These are phyloP conservation scores for Pseudopithomyces maydicus DNA, from an alignment of 2,329 filamentous ascomycete genomes.

Conservation along the genomic window DNA sequence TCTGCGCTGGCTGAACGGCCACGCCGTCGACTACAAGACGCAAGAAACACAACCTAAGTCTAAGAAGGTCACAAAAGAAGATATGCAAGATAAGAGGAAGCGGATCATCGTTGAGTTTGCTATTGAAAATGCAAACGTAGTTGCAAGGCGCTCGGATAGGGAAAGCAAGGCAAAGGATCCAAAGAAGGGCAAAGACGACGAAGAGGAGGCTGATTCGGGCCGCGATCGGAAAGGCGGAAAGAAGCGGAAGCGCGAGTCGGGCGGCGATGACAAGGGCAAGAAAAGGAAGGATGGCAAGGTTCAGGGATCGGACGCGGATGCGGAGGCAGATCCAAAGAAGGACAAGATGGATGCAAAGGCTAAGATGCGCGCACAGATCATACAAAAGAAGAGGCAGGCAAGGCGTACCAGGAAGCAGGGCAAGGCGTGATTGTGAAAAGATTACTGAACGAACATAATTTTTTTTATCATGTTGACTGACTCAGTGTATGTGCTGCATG, in stretches of 20 bases:
- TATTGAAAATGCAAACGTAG: constrained; percentile 96
- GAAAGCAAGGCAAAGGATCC: constrained; percentile 62
- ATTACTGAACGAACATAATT: too few relatives aligned
- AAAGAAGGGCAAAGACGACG: constrained; percentile 19
- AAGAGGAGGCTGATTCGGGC: constrained; percentile 21
- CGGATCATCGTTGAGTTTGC: constrained; percentile 94
- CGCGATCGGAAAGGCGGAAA: constrained; percentile 23
- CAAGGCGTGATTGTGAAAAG: constrained; percentile 46
- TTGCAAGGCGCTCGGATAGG: constrained; percentile 73
- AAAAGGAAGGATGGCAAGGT: constrained; percentile 20
- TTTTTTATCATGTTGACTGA: too few relatives aligned
- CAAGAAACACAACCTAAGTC: constrained; percentile 53
- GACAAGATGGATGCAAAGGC: constrained; percentile 55
- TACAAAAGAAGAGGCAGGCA: constrained; percentile 81
- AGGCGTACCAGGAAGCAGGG: constrained; percentile 64
- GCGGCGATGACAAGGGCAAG: constrained; percentile 11
- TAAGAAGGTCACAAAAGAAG: constrained; percentile 47
- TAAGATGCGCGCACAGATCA: constrained; percentile 74
- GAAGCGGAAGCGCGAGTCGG: constrained; percentile 48
- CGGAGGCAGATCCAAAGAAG: constrained; percentile 12
- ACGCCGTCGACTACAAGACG: constrained; percentile 59
- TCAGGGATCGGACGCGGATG: constrained; percentile 26
- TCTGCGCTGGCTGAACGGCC: constrained; percentile 89
- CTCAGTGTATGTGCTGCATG: too few relatives aligned
- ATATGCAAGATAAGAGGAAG: constrained; percentile 76